Percentiles rank a stretch among this genome's conserved stretches.
Evolutionary conservation across 257 asterid genomes (phyloP).

Genomic region (Dorcoceras hygrometricum): DNA sequence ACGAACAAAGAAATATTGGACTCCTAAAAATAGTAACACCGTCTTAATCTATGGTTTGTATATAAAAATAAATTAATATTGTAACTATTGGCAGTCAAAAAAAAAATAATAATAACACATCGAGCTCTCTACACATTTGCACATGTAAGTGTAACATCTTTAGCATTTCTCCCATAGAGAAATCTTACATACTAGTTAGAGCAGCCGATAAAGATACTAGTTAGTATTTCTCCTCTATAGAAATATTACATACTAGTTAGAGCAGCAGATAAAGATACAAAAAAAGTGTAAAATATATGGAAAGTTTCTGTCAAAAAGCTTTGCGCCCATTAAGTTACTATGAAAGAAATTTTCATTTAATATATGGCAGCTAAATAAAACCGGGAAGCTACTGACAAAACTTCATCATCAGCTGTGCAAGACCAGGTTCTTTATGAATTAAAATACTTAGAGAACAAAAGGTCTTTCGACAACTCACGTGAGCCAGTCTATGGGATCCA

Average conservation of each 20-base stretch:
- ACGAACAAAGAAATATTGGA: neutral
- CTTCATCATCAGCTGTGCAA: conserved; percentile 10
- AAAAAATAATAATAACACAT: neutral
- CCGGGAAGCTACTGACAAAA: conserved; percentile 1
- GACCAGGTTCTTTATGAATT: neutral
- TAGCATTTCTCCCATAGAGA: neutral
- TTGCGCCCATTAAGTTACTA: neutral
- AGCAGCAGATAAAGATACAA: neutral
- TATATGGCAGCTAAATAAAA: neutral
- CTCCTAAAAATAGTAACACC: conserved; percentile 8
- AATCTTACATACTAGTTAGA: neutral
- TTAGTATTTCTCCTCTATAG: neutral
- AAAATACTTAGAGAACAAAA: neutral
- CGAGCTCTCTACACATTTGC: neutral
- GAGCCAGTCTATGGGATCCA: conserved; percentile 99
- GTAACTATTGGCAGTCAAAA: conserved; percentile 5
- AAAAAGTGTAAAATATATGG: neutral
- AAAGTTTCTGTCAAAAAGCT: neutral
- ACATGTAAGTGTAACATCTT: neutral
- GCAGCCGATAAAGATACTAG: no score
- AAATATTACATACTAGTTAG: neutral
- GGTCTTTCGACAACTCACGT: conserved; percentile 61
- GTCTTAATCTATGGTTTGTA: conserved; percentile 1
- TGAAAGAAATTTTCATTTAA: neutral
- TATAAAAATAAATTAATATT: neutral